These are phyloP conservation scores for Heritiera fomes DNA, from an alignment of 345 rosid species.

Conservation along the genomic window DNA sequence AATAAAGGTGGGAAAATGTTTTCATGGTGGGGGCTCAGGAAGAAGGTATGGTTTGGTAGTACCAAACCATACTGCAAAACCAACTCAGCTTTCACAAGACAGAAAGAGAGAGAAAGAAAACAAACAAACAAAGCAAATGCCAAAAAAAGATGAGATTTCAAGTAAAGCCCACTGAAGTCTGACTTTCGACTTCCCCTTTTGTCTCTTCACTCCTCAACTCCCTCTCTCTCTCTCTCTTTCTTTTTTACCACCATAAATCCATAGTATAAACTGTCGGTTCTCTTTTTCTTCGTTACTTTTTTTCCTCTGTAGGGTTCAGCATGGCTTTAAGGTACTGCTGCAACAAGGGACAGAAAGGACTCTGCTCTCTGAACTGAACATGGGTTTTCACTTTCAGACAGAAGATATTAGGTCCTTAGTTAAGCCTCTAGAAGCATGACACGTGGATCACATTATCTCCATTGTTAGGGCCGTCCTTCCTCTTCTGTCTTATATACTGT, in stretches of 20 bases:
- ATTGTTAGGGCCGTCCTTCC: not conserved
- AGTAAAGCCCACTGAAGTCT: constrained; percentile 24
- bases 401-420: not conserved
- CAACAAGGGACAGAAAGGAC: constrained; percentile 21
- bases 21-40: not conserved
- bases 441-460: not conserved
- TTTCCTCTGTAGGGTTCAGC: not conserved
- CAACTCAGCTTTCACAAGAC: not conserved
- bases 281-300: not conserved
- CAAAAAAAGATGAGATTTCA: constrained; percentile 23
- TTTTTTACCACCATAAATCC: not conserved
- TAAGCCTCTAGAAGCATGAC: not conserved
- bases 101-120: not conserved
- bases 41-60: too few species aligned
- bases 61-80: not conserved
- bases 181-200: constrained; percentile 46
- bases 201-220: constrained; percentile 47
- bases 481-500: not conserved
- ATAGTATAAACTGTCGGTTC: not conserved
- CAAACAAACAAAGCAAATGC: constrained; percentile 21
- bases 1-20: too few species aligned
- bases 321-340: constrained; percentile 21
- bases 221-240: not conserved
- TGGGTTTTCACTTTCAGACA: constrained; percentile 16
- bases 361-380: constrained; percentile 18